These are phyloP conservation scores for Dissophora ornata DNA, from an alignment of 192 early-diverging fungal genomes.

Conservation along the genomic window DNA sequence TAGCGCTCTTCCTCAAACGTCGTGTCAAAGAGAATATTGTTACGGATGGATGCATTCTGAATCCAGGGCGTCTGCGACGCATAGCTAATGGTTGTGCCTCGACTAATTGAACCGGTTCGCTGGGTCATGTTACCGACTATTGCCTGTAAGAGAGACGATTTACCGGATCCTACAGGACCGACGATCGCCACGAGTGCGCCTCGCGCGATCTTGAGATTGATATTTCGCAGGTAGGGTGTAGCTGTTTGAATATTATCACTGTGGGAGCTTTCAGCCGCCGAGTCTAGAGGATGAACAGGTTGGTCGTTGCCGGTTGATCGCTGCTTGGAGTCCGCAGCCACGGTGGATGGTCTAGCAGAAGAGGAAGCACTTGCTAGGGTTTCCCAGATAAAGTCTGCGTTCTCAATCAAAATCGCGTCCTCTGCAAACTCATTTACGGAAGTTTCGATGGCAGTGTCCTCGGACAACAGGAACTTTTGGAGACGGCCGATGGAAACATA, in stretches of 20 bases:
- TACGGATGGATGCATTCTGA: constrained; percentile 67
- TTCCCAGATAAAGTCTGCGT: constrained; percentile 24
- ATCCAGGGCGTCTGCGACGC: constrained; percentile 74
- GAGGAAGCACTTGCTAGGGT: background rate
- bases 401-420: constrained; percentile 51
- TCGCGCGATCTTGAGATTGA: constrained; percentile 35
- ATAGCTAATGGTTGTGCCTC: constrained; percentile 54
- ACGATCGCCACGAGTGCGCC: constrained; percentile 47
- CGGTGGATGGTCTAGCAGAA: too few relatives aligned
- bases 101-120: background rate
- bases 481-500: constrained; percentile 19
- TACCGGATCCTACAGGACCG: constrained; percentile 65
- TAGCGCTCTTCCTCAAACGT: constrained; percentile 61
- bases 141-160: constrained; percentile 64
- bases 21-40: constrained; percentile 76
- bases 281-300: too few relatives aligned
- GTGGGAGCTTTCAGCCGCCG: constrained; percentile 5
- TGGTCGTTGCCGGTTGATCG: too few relatives aligned
- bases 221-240: constrained; percentile 33
- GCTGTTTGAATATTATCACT: background rate
- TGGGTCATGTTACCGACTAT: constrained; percentile 59
- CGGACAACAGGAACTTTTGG: constrained; percentile 16
- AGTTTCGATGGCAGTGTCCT: constrained; percentile 13
- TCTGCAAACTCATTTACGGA: background rate
- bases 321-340: too few relatives aligned